Evolutionary conservation across 805 yeast species (phyloP).

Genomic region (Wickerhamiella occidentalis): DNA sequence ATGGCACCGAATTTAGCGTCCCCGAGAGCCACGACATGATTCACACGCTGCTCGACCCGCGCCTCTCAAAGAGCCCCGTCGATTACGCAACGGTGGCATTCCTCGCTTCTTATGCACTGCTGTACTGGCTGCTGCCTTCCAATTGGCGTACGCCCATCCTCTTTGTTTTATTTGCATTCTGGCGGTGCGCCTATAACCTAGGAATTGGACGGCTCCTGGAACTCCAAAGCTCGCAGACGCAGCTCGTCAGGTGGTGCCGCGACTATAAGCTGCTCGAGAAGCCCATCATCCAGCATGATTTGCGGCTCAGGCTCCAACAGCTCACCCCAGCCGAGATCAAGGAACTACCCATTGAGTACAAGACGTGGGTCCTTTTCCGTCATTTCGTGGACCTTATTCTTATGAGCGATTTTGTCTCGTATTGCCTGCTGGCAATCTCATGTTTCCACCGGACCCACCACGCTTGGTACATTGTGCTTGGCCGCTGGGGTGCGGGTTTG

Average conservation of each 20-base stretch:
- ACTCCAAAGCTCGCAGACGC: slow-evolving; percentile 49
- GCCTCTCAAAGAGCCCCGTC: slow-evolving; percentile 50
- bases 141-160: slow-evolving; percentile 31
- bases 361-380: slow-evolving; percentile 71
- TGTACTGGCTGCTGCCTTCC: slow-evolving; percentile 24
- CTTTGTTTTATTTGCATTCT: slow-evolving; percentile 47
- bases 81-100: slow-evolving; percentile 48
- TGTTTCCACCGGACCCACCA: slow-evolving; percentile 14
- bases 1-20: slow-evolving; percentile 24
- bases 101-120: slow-evolving; percentile 28
- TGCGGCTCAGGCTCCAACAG: slow-evolving; percentile 36
- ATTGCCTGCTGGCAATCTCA: slow-evolving; percentile 38
- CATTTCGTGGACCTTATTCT: slow-evolving; percentile 68
- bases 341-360: slow-evolving; percentile 54
- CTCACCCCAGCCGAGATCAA: slow-evolving; percentile 30
- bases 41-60: slow-evolving; percentile 66
- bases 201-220: slow-evolving; percentile 67
- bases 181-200: slow-evolving; percentile 64
- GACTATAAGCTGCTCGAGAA: slow-evolving; percentile 36
- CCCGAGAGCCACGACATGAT: slow-evolving; percentile 78
- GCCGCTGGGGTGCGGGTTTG: slow-evolving; percentile 48
- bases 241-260: slow-evolving; percentile 42
- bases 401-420: slow-evolving; percentile 74
- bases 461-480: slow-evolving; percentile 35
- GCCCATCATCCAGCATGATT: slow-evolving; percentile 33